These are phyloP conservation scores for Hordeum marinum DNA, from an alignment of 176 grass and related monocot species.

Conservation along the genomic window DNA sequence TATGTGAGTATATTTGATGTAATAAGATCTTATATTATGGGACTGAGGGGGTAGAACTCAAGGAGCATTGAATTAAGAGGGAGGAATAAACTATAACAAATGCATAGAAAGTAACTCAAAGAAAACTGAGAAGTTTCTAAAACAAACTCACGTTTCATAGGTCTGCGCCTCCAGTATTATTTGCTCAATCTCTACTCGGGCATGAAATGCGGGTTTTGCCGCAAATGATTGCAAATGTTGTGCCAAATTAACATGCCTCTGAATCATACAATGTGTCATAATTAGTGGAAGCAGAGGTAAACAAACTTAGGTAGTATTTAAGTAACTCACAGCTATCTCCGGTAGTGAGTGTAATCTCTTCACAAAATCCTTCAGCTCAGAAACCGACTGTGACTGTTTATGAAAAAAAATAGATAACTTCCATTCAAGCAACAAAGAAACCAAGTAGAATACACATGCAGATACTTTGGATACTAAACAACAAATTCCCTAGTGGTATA, in stretches of 20 bases:
- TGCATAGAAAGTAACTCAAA: neutral
- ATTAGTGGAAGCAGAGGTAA: slow-evolving; percentile 14
- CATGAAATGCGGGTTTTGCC: slow-evolving; percentile 83
- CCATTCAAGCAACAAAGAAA: neutral
- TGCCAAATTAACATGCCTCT: slow-evolving; percentile 96
- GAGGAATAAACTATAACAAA: no score
- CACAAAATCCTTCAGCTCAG: slow-evolving; percentile 97
- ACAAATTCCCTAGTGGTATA: neutral
- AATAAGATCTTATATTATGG: no score
- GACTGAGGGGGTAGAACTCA: neutral
- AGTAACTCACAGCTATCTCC: slow-evolving; percentile 80
- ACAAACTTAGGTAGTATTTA: neutral
- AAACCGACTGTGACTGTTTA: slow-evolving; percentile 82
- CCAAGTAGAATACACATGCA: neutral
- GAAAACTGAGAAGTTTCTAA: neutral
- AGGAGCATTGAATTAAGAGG: neutral
- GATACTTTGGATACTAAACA: neutral
- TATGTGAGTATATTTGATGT: no score
- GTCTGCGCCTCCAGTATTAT: slow-evolving; percentile 84
- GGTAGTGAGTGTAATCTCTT: slow-evolving; percentile 87
- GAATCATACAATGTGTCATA: slow-evolving; percentile 24
- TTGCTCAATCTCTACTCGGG: slow-evolving; percentile 84
- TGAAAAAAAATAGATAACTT: slow-evolving; percentile 15
- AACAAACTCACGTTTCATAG: slow-evolving; percentile 74
- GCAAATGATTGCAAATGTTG: slow-evolving; percentile 99